Evolutionary conservation across 345 rosid genomes (phyloP).

Genomic region (Moricandia moricandioides): DNA sequence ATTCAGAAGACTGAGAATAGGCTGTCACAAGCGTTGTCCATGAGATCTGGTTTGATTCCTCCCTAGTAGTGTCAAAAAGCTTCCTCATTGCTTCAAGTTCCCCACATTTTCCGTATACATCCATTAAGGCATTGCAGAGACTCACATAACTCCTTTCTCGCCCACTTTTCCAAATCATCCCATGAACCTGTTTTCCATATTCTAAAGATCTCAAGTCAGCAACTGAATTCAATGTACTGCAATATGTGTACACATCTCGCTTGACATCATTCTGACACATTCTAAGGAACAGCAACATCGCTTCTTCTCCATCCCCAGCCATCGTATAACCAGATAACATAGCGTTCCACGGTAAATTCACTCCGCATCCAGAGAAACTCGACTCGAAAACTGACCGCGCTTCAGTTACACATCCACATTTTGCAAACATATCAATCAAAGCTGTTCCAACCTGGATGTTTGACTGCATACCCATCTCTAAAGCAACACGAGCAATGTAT

Average conservation of each 20-base stretch:
- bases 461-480: slow-evolving; percentile 35
- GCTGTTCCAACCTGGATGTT: slow-evolving; percentile 45
- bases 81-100: slow-evolving; percentile 41
- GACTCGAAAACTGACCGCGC: slow-evolving; percentile 38
- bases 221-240: slow-evolving; percentile 41
- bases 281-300: slow-evolving; percentile 33
- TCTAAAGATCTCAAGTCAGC: slow-evolving; percentile 31
- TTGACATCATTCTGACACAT: slow-evolving; percentile 37
- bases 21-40: slow-evolving; percentile 65
- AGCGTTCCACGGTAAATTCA: slow-evolving; percentile 45
- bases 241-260: slow-evolving; percentile 43
- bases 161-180: slow-evolving; percentile 39
- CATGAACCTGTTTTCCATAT: slow-evolving; percentile 40
- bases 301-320: slow-evolving; percentile 31
- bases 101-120: slow-evolving; percentile 49
- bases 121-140: slow-evolving; percentile 44
- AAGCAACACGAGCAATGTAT: slow-evolving; percentile 29
- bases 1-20: slow-evolving; percentile 44
- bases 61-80: slow-evolving; percentile 50
- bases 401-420: slow-evolving; percentile 38
- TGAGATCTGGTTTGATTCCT: slow-evolving; percentile 50
- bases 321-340: slow-evolving; percentile 43
- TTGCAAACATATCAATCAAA: slow-evolving; percentile 48
- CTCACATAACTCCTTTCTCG: slow-evolving; percentile 12
- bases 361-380: slow-evolving; percentile 21